Evolutionary conservation across 2,329 filamentous ascomycete genomes (phyloP).

Genomic region (Aulographum hederae): DNA sequence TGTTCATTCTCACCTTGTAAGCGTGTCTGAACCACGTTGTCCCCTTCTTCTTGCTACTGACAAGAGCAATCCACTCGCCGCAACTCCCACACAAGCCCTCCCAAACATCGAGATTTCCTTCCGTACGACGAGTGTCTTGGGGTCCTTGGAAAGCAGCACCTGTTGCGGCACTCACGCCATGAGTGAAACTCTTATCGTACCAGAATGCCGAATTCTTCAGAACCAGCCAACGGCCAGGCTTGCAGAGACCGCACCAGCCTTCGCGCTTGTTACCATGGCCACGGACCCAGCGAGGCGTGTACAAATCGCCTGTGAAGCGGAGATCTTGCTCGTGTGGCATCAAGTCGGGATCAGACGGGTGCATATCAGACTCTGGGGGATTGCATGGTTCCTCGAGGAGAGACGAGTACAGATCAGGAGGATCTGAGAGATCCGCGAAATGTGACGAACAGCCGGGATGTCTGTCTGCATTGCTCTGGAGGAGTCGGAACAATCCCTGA

Average conservation of each 20-base stretch:
- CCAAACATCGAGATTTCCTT: slow-evolving; percentile 67
- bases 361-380: slow-evolving; percentile 67
- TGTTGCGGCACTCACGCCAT: slow-evolving; percentile 69
- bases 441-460: slow-evolving; percentile 45
- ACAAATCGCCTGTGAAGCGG: slow-evolving; percentile 63
- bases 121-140: slow-evolving; percentile 55
- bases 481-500: slow-evolving; percentile 53
- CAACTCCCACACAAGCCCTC: slow-evolving; percentile 64
- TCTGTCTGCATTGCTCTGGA: slow-evolving; percentile 57
- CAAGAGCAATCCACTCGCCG: slow-evolving; percentile 63
- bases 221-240: slow-evolving; percentile 69
- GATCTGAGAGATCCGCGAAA: slow-evolving; percentile 56
- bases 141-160: slow-evolving; percentile 64
- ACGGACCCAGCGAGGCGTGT: slow-evolving; percentile 69
- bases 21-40: slow-evolving; percentile 83
- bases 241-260: slow-evolving; percentile 81
- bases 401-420: slow-evolving; percentile 59
- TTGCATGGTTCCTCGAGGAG: slow-evolving; percentile 55
- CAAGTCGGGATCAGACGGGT: slow-evolving; percentile 56
- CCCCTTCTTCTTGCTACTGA: slow-evolving; percentile 81
- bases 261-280: slow-evolving; percentile 77
- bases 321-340: slow-evolving; percentile 57
- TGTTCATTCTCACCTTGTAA: slow-evolving; percentile 47
- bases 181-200: slow-evolving; percentile 85
- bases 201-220: slow-evolving; percentile 84